phyloP scores from a whole-genome alignment of 1,139 yeast genomes.

The Diutina catenulata region DNA sequence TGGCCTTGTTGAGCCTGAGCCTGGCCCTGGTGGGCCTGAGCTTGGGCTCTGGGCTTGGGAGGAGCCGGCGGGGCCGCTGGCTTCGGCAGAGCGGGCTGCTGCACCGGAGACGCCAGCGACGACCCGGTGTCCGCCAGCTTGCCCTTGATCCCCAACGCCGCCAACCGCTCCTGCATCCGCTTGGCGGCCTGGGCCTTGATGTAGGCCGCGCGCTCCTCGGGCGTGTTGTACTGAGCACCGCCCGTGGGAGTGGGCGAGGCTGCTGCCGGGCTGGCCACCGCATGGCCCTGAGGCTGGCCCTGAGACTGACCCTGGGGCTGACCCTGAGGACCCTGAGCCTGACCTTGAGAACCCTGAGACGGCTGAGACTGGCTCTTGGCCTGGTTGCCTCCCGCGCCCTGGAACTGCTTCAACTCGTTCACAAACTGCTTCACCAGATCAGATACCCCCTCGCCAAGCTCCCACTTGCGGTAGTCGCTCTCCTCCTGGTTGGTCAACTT shows the following conservation, averaged over 20 bases:
- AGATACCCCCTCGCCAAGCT: conserved; percentile 68
- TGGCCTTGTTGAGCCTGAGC: too few species aligned
- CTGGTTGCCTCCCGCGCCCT: background rate
- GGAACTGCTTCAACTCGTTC: conserved; percentile 23
- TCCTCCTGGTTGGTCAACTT: conserved; percentile 33
- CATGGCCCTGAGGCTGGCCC: too few species aligned
- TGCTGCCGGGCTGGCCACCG: too few species aligned
- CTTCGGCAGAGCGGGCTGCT: background rate
- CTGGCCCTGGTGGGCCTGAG: too few species aligned
- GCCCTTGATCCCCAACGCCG: conserved; percentile 67
- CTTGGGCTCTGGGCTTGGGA: background rate
- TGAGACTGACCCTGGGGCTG: too few species aligned
- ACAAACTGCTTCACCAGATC: conserved; percentile 55
- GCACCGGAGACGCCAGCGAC: background rate
- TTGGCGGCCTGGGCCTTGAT: conserved; percentile 87
- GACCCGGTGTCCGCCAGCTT: conserved; percentile 8
- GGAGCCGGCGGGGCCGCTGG: background rate
- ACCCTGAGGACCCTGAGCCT: too few species aligned
- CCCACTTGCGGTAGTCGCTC: conserved; percentile 67
- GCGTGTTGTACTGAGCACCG: conserved; percentile 17
- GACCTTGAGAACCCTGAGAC: conserved; percentile 6
- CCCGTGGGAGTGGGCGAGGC: background rate
- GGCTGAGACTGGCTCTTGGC: background rate
- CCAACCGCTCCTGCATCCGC: conserved; percentile 81
- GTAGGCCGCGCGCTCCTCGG: conserved; percentile 68